A percentile compares a stretch with the other conserved stretches of the same genome.
Evolutionary conservation across 805 yeast species (phyloP).

Genomic region (Yamadazyma insecticola): DNA sequence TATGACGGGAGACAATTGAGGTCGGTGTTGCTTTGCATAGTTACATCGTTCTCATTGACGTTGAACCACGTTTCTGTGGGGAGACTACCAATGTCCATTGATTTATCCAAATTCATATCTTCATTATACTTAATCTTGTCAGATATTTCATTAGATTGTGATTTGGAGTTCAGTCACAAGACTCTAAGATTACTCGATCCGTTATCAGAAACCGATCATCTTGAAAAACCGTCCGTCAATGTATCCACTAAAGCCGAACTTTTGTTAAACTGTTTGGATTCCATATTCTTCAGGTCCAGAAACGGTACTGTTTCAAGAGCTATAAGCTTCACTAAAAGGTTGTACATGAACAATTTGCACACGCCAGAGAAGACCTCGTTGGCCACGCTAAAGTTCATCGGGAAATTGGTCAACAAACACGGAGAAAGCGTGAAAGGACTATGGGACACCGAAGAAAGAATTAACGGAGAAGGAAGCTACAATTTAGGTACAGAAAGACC

Average conservation of each 20-base stretch:
- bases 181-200: slow-evolving; percentile 81
- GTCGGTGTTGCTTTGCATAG: slow-evolving; percentile 74
- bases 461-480: slow-evolving; percentile 65
- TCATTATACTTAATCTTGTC: slow-evolving; percentile 67
- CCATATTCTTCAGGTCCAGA: slow-evolving; percentile 71
- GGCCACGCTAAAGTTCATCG: slow-evolving; percentile 73
- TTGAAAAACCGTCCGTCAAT: slow-evolving; percentile 67
- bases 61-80: slow-evolving; percentile 57
- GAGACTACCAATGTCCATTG: slow-evolving; percentile 62
- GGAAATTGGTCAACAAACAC: slow-evolving; percentile 66
- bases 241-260: slow-evolving; percentile 87
- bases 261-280: slow-evolving; percentile 70
- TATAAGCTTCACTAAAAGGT: slow-evolving; percentile 75
- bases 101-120: slow-evolving; percentile 74
- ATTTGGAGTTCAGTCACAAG: slow-evolving; percentile 80
- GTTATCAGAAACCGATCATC: slow-evolving; percentile 31
- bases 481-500: slow-evolving; percentile 59
- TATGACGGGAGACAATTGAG: slow-evolving; percentile 47
- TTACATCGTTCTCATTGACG: slow-evolving; percentile 84
- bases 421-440: slow-evolving; percentile 66
- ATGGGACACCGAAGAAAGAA: slow-evolving; percentile 83
- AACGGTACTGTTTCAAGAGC: slow-evolving; percentile 67
- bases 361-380: slow-evolving; percentile 85
- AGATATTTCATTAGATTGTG: slow-evolving; percentile 70
- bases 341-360: slow-evolving; percentile 62